Evolutionary conservation across 2,329 filamentous ascomycete genomes (phyloP).

Genomic region (Macrophomina phaseolina): DNA sequence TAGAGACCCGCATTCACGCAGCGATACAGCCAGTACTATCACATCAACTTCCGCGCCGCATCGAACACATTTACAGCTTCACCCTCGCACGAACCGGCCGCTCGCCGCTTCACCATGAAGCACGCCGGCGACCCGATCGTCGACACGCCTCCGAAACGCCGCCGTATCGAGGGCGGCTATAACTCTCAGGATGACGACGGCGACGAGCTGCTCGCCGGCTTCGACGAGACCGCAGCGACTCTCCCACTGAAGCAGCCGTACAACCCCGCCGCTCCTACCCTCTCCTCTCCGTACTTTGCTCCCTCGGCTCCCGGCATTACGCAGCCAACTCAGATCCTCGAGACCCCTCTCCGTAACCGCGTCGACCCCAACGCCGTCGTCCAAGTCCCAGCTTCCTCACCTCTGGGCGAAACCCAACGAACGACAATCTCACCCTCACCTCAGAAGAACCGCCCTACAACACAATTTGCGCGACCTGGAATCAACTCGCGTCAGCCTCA

Average conservation of each 20-base stretch:
- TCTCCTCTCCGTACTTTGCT: not conserved
- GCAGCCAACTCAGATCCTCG: constrained; percentile 67
- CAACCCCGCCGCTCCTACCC: not conserved
- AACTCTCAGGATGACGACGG: constrained; percentile 51
- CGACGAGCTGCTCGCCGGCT: constrained; percentile 57
- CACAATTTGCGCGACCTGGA: too few species aligned
- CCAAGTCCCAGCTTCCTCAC: constrained; percentile 91
- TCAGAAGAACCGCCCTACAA: constrained; percentile 33
- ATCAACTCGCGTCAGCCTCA: too few species aligned
- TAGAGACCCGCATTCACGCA: not conserved
- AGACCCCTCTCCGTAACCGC: constrained; percentile 45
- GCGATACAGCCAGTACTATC: too few species aligned
- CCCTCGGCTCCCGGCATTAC: constrained; percentile 42
- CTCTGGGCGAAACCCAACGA: constrained; percentile 50
- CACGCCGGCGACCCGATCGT: not conserved
- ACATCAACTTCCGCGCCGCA: too few species aligned
- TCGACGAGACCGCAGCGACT: constrained; percentile 51
- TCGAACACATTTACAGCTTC: too few species aligned
- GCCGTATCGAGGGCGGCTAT: not conserved
- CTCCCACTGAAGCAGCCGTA: not conserved
- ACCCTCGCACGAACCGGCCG: too few species aligned
- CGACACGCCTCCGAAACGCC: constrained; percentile 13
- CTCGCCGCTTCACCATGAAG: not conserved
- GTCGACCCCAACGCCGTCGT: constrained; percentile 54
- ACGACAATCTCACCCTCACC: constrained; percentile 52